A percentile compares a stretch with the other conserved stretches of the same genome.
Evolutionary conservation across 257 asterid genomes (phyloP).

Genomic region (Anisodus acutangulus): DNA sequence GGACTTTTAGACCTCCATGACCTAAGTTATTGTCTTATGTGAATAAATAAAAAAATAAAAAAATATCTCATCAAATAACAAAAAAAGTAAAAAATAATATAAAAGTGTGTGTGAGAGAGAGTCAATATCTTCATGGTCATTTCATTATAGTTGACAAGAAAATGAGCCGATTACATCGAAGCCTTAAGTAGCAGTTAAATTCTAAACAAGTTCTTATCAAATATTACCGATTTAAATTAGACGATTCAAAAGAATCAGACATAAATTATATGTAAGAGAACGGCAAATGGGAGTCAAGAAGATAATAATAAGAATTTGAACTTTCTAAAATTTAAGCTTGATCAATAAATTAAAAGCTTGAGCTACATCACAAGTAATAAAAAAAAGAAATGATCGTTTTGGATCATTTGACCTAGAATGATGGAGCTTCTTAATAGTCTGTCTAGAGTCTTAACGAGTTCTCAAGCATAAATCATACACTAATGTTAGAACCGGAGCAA

Average conservation of each 20-base stretch:
- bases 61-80: neutral
- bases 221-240: neutral
- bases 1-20: slow-evolving; percentile 29
- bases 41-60: neutral
- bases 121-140: neutral
- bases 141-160: neutral
- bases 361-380: neutral
- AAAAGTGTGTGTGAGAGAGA: neutral
- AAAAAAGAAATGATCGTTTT: neutral
- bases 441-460: neutral
- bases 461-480: neutral
- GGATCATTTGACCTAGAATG: neutral
- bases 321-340: no score
- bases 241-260: neutral
- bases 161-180: no score
- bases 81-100: neutral
- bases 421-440: neutral
- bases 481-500: no score
- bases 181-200: no score
- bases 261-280: neutral
- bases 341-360: no score
- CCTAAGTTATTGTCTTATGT: slow-evolving; percentile 27
- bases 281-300: neutral
- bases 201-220: neutral
- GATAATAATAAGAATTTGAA: no score